phyloP scores from a whole-genome alignment of 495 filamentous ascomycete species.

The Collariella sp. region DNA sequence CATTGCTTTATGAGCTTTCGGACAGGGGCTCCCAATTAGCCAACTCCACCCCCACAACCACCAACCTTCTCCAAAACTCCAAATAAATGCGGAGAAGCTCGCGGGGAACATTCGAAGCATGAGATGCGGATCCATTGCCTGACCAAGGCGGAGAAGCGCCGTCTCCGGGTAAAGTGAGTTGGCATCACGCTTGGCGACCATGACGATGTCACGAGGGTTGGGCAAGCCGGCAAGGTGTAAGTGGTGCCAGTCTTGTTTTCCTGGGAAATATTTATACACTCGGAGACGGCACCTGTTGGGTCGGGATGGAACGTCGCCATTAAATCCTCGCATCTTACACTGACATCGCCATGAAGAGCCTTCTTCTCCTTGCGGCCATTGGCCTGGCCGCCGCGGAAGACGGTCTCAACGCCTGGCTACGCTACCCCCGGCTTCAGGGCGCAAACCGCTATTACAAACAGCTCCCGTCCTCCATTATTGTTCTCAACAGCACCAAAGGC shows the following conservation, averaged over 20 bases:
- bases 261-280: neutral
- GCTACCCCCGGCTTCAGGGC: slow-evolving; percentile 49
- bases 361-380: slow-evolving; percentile 25
- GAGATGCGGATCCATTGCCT: neutral
- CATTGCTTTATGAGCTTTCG: no score
- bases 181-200: slow-evolving; percentile 5
- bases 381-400: slow-evolving; percentile 45
- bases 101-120: neutral
- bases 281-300: neutral
- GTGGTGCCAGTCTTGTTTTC: no score
- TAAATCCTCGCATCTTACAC: neutral
- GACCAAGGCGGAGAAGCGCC: slow-evolving; percentile 1
- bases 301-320: neutral
- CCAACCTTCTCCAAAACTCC: neutral
- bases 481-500: slow-evolving; percentile 42
- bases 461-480: slow-evolving; percentile 45
- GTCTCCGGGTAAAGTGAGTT: slow-evolving; percentile 6
- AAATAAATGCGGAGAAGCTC: neutral
- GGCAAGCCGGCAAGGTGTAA: neutral
- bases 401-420: slow-evolving; percentile 55
- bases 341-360: slow-evolving; percentile 22
- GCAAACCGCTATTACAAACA: slow-evolving; percentile 21
- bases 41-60: neutral
- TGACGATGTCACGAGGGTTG: neutral
- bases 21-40: no score